phyloP scores from a whole-genome alignment of 345 rosid species.

The Eucalyptus rudis region DNA sequence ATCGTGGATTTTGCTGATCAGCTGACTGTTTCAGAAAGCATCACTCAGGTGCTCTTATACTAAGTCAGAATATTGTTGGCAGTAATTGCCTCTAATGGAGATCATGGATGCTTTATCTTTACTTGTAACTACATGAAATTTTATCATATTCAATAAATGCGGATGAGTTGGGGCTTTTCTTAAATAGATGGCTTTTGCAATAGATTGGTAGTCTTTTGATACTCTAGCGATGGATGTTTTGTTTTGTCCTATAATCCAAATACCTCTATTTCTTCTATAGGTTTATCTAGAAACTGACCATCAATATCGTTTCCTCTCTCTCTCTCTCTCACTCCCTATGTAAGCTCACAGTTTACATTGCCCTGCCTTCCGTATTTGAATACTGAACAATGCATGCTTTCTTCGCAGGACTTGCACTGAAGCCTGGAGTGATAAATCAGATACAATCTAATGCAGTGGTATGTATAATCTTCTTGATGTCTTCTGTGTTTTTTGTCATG shows the following conservation, averaged over 20 bases:
- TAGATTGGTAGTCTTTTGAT: not conserved
- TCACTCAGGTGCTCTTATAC: not conserved
- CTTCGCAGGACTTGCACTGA: slow-evolving; percentile 67
- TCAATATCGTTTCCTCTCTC: not conserved
- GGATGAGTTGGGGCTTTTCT: not conserved
- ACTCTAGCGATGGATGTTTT: not conserved
- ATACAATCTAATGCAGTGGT: slow-evolving; percentile 51
- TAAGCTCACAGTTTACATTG: not conserved
- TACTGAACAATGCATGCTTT: not conserved
- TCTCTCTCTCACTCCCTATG: not conserved
- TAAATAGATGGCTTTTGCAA: not conserved
- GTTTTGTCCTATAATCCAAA: not conserved
- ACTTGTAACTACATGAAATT: not conserved
- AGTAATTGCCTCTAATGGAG: not conserved
- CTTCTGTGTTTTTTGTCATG: not conserved
- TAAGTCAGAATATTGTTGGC: not conserved
- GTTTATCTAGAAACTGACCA: not conserved
- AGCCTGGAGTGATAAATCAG: slow-evolving; percentile 67
- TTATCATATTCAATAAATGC: not conserved
- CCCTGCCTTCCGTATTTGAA: not conserved
- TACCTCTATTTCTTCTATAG: not conserved
- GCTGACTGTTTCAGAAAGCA: not conserved
- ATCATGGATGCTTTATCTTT: not conserved
- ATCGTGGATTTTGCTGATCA: not conserved
- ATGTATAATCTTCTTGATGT: slow-evolving; percentile 2